Base-by-base conservation (phyloP, 1,284 basidiomycete genomes). In the Boletus mariae region DNA sequence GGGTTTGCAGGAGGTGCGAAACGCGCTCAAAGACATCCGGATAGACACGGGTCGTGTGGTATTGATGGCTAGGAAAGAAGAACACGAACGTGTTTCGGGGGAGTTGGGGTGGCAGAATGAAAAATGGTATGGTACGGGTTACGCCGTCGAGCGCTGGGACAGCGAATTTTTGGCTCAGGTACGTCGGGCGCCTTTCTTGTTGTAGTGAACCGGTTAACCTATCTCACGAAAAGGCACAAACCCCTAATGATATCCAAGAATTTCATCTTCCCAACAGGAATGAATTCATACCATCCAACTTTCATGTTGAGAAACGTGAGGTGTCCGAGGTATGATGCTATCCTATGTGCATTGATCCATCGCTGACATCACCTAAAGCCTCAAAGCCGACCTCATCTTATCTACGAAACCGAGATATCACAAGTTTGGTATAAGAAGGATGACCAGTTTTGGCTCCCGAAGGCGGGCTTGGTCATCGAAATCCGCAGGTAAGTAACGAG, bases 341-440 rank as follows among this genome's bases (percentile, higher is more conserved):
- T 34, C 15, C 9, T 12, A 41, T 45, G 9, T n/a, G 5, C 49
- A 12, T 25, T 48, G 23, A 45, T 34, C 26, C 47, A n/a, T 42
- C 41, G 26, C 46, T 45, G 15, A 57, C 17, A 6, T 47, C 47
- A 15, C 26, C 43, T 54, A 25, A 26, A 92, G 87, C 89, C 90
- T 13, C 68, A 81, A 51, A 82, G 81, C 53, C 81, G 87, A 29
- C 95, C 95, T 11, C 75, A 80, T 59, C 81, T 94, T 54, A 79
- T 98, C 51, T 76, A 82, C 28, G 80, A 92, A 67, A 92, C 84
- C 0, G 72, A 80, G 0, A 65, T 88, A 32, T 89, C 86, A 1
- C 79, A 84, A 20, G 71, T 97, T 11, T 98, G 94, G 94, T 84
- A 94, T 73, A 98, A 98, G 78, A 94, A 94, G 66, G 95, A 98